Percentiles rank a stretch among this genome's conserved stretches.
Evolutionary conservation across 2,329 filamentous ascomycete genomes (phyloP).

Genomic region (Neonectria sp.): DNA sequence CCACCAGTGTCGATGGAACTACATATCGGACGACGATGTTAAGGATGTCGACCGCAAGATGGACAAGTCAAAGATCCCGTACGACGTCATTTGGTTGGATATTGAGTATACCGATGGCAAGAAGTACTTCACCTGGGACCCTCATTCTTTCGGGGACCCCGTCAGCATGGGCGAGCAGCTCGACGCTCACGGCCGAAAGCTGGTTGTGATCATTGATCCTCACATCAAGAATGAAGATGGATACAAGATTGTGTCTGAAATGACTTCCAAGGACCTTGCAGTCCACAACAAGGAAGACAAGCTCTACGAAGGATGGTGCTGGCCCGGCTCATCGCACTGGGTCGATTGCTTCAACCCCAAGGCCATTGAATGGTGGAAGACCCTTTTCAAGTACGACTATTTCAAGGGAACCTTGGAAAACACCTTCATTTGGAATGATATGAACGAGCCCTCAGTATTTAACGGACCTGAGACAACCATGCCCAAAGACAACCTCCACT

Average conservation of each 20-base stretch:
- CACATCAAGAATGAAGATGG: conserved; percentile 94
- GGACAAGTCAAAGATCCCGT: conserved; percentile 94
- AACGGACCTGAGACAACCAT: conserved; percentile 98
- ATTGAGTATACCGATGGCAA: conserved; percentile 98
- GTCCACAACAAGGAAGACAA: conserved; percentile 92
- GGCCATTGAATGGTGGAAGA: conserved; percentile 91
- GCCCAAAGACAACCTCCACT: conserved; percentile 97
- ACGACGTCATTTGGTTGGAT: conserved; percentile 99
- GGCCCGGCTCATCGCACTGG: conserved; percentile 98
- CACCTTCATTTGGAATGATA: conserved; percentile 98
- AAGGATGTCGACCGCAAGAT: conserved; percentile 97
- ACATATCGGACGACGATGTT: conserved; percentile 96
- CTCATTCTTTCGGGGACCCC: conserved; percentile 88
- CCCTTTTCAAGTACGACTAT: conserved; percentile 86
- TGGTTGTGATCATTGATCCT: conserved; percentile 95
- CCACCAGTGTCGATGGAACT: conserved; percentile 99
- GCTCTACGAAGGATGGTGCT: conserved; percentile 97
- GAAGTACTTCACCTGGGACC: conserved; percentile 99
- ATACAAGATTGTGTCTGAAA: conserved; percentile 83
- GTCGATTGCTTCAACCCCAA: conserved; percentile 96
- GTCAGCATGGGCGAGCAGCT: conserved; percentile 90
- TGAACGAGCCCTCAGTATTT: conserved; percentile 99
- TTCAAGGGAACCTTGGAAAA: conserved; percentile 92
- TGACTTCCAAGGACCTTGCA: conserved; percentile 87
- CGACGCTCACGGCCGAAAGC: conserved; percentile 86